phyloP scores from a whole-genome alignment of 78 protist genomes.

The Blattamonas nauphoetae region DNA sequence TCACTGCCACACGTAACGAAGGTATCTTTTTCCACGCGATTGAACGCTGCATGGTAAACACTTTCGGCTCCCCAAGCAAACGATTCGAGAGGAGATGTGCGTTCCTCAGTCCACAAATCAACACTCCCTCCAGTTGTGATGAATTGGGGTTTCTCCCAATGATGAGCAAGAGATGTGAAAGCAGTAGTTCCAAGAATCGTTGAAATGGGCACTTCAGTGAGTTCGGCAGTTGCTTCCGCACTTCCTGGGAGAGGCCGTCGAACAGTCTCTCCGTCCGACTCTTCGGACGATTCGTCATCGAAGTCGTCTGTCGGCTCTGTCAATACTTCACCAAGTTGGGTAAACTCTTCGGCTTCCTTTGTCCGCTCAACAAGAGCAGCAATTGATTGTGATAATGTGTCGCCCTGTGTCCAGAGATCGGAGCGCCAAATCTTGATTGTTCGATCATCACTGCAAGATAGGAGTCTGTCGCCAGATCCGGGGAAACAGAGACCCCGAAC shows the following conservation, averaged over 20 bases:
- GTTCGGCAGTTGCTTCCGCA: neutral
- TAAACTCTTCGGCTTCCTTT: neutral
- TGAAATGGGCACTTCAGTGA: neutral
- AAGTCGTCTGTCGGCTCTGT: neutral
- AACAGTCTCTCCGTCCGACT: neutral
- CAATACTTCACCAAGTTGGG: neutral
- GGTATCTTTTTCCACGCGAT: conserved; percentile 13
- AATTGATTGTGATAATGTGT: neutral
- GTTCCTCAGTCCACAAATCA: conserved; percentile 14
- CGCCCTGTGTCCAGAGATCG: neutral
- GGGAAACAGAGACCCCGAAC: conserved; percentile 2
- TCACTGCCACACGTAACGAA: conserved; percentile 15
- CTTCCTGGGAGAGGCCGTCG: neutral
- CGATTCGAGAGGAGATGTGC: conserved; percentile 1
- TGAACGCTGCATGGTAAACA: neutral
- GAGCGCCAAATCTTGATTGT: conserved; percentile 25
- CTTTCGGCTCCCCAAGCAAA: neutral
- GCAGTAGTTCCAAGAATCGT: neutral
- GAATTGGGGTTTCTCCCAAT: neutral
- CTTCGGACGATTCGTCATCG: neutral
- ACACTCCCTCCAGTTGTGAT: conserved; percentile 10
- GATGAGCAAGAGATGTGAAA: conserved; percentile 2
- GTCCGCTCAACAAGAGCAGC: neutral
- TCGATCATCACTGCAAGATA: conserved; percentile 19
- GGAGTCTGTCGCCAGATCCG: neutral